Evolutionary conservation across 768 basidiomycete species (phyloP), one percentile per base, ranked within the genome.

Genomic region (Lyophyllum atratum): DNA sequence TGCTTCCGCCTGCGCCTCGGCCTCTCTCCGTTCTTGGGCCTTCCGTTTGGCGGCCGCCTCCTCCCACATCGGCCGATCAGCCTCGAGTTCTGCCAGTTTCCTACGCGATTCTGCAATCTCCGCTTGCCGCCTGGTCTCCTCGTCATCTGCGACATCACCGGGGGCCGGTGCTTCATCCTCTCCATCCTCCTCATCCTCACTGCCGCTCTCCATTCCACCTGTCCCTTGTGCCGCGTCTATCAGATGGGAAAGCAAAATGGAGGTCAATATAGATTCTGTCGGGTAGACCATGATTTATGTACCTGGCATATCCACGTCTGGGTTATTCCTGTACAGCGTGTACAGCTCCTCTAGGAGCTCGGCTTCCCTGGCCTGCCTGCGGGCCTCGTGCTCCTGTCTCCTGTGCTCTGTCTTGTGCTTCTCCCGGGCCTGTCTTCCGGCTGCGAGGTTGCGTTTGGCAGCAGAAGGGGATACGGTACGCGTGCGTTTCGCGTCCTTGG

Each of bases 81-180:
- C 74, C 63, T 89, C 86, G 2, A 90, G 80, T 60, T 90, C 85
- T 4, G 82, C 85, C 37, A 89, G 74, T 64, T 89, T 90, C 40
- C 83, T 79, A 42, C 84, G 80, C 4, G 88, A 87, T 66, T 87
- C 85, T 19, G 79, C 83, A 56, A 90, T 82, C 25, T 72, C 73
- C 14, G 76, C 76, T 43, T 65, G 70, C 49, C 74, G 76, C 4
- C 63, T 65, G 12, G 65, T 71, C 26, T 81, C 79, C 39, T 77
- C 70, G 46, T 67, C 68, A 31, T 65, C 58, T 11, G 60, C 64
- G 52, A 56, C 49, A 52, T 62, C 66, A 49, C 12, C 26, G 46
- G 46, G 19, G 17, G 26, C 15, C 17, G 28, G 12, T 25, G 26
- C 15, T 39, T 26, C 29, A 4, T 46, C 47, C 43, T 37, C 34